Evolutionary conservation across 2,329 filamentous ascomycete genomes (phyloP).

Genomic region (Monosporascus ibericus): DNA sequence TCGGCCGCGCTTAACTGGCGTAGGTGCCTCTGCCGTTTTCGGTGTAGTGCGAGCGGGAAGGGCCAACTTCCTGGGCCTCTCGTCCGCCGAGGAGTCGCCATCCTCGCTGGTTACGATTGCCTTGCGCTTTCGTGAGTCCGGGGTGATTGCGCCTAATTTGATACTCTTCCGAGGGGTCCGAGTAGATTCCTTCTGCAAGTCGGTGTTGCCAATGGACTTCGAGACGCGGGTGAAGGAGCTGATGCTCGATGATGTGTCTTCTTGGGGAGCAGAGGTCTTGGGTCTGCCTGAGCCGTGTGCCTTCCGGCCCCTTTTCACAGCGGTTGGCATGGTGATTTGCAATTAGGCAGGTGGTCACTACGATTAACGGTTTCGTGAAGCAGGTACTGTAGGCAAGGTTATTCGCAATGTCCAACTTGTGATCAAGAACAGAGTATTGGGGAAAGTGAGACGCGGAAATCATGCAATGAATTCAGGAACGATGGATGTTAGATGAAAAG

Average conservation of each 20-base stretch:
- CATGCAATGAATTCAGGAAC: too few species aligned
- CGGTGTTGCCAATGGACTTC: slow-evolving; percentile 30
- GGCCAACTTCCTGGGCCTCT: slow-evolving; percentile 15
- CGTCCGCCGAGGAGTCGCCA: slow-evolving; percentile 23
- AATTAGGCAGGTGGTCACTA: neutral
- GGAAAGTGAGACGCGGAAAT: too few species aligned
- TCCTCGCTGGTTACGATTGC: slow-evolving; percentile 20
- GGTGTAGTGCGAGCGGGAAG: slow-evolving; percentile 7
- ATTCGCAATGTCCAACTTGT: neutral
- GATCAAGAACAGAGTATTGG: too few species aligned
- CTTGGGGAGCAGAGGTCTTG: slow-evolving; percentile 17
- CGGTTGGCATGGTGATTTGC: slow-evolving; percentile 19
- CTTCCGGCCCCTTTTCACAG: slow-evolving; percentile 22
- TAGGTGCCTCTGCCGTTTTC: slow-evolving; percentile 3
- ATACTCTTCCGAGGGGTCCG: slow-evolving; percentile 33
- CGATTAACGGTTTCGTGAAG: neutral
- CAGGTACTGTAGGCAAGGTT: neutral
- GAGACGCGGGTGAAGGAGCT: slow-evolving; percentile 42
- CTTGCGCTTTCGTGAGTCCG: slow-evolving; percentile 30
- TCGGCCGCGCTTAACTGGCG: slow-evolving; percentile 19
- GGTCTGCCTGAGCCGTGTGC: slow-evolving; percentile 9
- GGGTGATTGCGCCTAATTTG: slow-evolving; percentile 32
- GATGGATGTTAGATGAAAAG: too few species aligned
- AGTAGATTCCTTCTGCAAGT: slow-evolving; percentile 29
- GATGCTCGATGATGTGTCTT: slow-evolving; percentile 30